These are phyloP conservation scores for Monoraphidium neglectum DNA, from an alignment of 139 green algal species.

Conservation along the genomic window DNA sequence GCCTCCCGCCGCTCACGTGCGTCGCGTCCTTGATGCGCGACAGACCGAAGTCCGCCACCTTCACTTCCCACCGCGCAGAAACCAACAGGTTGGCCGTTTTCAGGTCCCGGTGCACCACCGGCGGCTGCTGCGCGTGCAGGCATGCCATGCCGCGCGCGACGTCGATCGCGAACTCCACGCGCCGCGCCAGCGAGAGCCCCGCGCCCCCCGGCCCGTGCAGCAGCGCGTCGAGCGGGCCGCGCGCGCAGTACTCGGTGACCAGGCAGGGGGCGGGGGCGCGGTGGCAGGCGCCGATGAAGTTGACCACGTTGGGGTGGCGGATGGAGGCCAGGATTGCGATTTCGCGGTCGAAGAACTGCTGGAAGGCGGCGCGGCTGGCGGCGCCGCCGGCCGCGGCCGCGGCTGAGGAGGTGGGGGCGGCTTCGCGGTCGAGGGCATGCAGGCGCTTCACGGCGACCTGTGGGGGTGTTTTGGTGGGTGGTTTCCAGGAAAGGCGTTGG, in stretches of 20 bases:
- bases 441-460: conserved; percentile 60
- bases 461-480: no score
- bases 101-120: conserved; percentile 49
- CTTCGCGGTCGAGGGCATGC: conserved; percentile 40
- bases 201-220: conserved; percentile 17
- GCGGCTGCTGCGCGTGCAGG: conserved; percentile 46
- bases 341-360: conserved; percentile 45
- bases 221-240: conserved; percentile 46
- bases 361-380: no score
- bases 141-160: conserved; percentile 50
- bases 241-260: conserved; percentile 52
- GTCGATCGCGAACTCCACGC: conserved; percentile 49
- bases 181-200: not conserved
- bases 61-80: conserved; percentile 45
- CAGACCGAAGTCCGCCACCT: conserved; percentile 54
- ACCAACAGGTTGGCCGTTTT: conserved; percentile 60
- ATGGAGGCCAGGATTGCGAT: conserved; percentile 50
- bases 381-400: not conserved
- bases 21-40: conserved; percentile 49
- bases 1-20: not conserved
- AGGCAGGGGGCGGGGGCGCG: conserved; percentile 45
- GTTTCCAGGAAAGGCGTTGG: no score
- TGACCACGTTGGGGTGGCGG: conserved; percentile 50
- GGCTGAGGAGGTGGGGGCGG: not conserved
- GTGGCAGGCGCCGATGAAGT: conserved; percentile 38